phyloP scores from a whole-genome alignment of 2,329 filamentous ascomycete species.

The Cladophialophora psammophila region DNA sequence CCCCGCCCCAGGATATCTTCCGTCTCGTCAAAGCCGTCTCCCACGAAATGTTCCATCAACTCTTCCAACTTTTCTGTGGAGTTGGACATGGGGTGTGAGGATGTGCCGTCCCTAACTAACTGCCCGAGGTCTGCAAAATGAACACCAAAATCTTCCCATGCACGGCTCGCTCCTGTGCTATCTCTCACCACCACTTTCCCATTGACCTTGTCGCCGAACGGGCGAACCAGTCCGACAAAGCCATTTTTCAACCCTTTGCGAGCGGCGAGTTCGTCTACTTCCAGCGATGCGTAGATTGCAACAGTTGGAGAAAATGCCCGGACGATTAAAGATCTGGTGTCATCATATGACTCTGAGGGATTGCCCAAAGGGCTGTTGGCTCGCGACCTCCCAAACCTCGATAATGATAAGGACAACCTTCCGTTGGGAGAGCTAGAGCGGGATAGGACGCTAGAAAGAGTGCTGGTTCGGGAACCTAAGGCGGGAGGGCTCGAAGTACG shows the following conservation, averaged over 20 bases:
- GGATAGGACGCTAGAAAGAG: slow-evolving; percentile 71
- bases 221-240: slow-evolving; percentile 82
- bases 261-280: slow-evolving; percentile 79
- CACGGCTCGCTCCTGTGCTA: slow-evolving; percentile 81
- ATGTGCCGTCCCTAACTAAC: slow-evolving; percentile 26
- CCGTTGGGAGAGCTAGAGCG: slow-evolving; percentile 72
- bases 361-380: slow-evolving; percentile 59
- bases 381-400: slow-evolving; percentile 56
- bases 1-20: slow-evolving; percentile 26
- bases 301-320: slow-evolving; percentile 89
- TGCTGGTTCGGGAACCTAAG: slow-evolving; percentile 64
- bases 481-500: slow-evolving; percentile 67
- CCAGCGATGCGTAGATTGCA: slow-evolving; percentile 82
- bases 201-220: slow-evolving; percentile 86
- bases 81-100: slow-evolving; percentile 16
- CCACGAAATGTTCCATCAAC: slow-evolving; percentile 38
- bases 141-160: slow-evolving; percentile 88
- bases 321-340: slow-evolving; percentile 72
- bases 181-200: slow-evolving; percentile 92
- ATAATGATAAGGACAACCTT: slow-evolving; percentile 63
- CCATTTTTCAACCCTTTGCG: slow-evolving; percentile 86
- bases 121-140: slow-evolving; percentile 77
- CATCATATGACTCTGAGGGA: slow-evolving; percentile 61
- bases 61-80: slow-evolving; percentile 39
- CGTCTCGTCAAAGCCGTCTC: slow-evolving; percentile 32